Conservation (phyloP, 108 stramenopile genomes). For the Mediolabrus comicus region DNA sequence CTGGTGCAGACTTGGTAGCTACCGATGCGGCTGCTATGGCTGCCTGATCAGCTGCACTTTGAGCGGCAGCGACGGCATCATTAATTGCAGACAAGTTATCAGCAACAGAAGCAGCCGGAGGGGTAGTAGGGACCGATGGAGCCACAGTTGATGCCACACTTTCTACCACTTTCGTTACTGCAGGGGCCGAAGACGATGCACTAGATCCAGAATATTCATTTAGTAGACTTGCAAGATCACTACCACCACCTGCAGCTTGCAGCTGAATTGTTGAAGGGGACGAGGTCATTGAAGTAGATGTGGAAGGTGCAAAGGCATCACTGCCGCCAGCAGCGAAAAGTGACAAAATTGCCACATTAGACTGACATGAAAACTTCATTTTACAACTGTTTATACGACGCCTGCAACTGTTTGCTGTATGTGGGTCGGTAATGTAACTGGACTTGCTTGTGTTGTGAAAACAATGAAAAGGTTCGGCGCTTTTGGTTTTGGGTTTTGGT, state of each 20-base stretch:
- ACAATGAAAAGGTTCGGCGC: no score
- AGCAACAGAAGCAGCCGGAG: slow-evolving; percentile 1
- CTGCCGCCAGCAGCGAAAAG: slow-evolving; percentile 8
- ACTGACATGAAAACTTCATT: neutral
- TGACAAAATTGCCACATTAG: slow-evolving; percentile 15
- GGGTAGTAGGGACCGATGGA: neutral
- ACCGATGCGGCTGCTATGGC: slow-evolving; percentile 18
- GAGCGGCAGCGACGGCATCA: slow-evolving; percentile 11
- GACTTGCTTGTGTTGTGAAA: neutral
- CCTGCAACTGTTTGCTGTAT: no score
- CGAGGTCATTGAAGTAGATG: neutral
- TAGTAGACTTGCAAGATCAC: slow-evolving; percentile 28
- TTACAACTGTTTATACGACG: no score
- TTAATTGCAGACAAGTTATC: slow-evolving; percentile 11
- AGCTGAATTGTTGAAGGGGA: neutral
- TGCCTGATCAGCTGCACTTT: slow-evolving; percentile 33
- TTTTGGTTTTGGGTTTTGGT: no score
- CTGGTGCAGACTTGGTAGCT: slow-evolving; percentile 3
- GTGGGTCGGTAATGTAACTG: no score
- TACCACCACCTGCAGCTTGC: neutral
- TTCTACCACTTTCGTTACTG: neutral
- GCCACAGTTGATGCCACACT: slow-evolving; percentile 2
- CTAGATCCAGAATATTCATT: slow-evolving; percentile 26
- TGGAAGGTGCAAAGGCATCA: slow-evolving; percentile 17
- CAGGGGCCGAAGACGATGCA: neutral